Base-by-base conservation (phyloP, 1,139 yeast genomes). In the Candida tetrigidarum region DNA sequence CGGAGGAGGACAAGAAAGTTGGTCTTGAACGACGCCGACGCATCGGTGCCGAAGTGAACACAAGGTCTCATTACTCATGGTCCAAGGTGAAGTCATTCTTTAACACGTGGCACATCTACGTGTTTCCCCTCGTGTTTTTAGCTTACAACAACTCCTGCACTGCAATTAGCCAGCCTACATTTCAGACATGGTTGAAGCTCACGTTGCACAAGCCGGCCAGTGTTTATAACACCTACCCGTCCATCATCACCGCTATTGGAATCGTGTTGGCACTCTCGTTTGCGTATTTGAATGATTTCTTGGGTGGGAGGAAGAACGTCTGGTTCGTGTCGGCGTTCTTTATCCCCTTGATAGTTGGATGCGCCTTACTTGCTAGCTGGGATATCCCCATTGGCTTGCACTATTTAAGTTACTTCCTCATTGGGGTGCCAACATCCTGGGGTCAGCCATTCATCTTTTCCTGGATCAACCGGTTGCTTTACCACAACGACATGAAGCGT, bases 141-240 rank as follows among this genome's bases (percentile, higher is more conserved):
- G 67, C 77, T 23, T 80, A 76, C 60, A 79, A 80, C 57, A 77
- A 78, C 52, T 41, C 76, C 2, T 64, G 79, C 59, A 52, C 70
- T 20, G 78, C 81, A 8, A 57, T 39, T 15, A 26, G 59, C 9
- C 80, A 77, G 52, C 82, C 82, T 1, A 69, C 83, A 0, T 78
- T 80, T 55, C 75, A 77, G 44, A 63, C 74, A 7, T 80, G 83
- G 83, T 76, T 80, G 71, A 79, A 78, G 55, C 44, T 54, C 10
- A 63, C 60, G n/a, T 58, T 77, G 42, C 59, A 67, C 18, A 60
- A 74, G 42, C 60, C 75, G 0, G 64, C 79, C 0, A 58, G 59
- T 9, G 55, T 63, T 23, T 80, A 78, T 56, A 79, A 80, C 53
- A 69, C 70, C 5, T 77, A 69, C 46, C 83, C 84, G 4, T 69